phyloP scores from a whole-genome alignment of 2,329 filamentous ascomycete species.

The Aspergillus sp. region DNA sequence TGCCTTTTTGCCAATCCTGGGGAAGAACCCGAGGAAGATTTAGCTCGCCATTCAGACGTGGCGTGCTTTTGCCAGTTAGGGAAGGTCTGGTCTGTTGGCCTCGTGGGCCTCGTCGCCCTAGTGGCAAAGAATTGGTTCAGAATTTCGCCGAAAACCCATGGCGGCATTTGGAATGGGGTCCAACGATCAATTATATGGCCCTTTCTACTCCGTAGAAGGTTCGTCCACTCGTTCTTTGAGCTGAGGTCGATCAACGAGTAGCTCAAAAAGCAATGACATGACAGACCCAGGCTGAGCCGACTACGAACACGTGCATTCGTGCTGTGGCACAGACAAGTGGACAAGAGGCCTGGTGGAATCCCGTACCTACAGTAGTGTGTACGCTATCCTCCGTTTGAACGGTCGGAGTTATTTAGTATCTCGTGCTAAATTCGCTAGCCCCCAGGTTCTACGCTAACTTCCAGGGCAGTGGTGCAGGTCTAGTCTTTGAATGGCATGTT shows the following conservation, averaged over 20 bases:
- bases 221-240: not conserved
- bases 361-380: slow-evolving; percentile 14
- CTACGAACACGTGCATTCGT: slow-evolving; percentile 15
- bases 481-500: slow-evolving; percentile 22
- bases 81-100: not conserved
- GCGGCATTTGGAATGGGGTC: slow-evolving; percentile 10
- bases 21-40: not conserved
- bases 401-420: not conserved
- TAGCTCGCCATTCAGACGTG: not conserved
- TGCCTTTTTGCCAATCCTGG: slow-evolving; percentile 11
- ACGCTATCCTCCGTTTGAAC: not conserved
- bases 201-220: not conserved
- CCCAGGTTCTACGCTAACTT: not conserved
- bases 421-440: not conserved
- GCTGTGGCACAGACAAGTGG: slow-evolving; percentile 3
- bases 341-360: slow-evolving; percentile 7
- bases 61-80: slow-evolving; percentile 12
- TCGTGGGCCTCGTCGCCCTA: slow-evolving; percentile 3
- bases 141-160: slow-evolving; percentile 12
- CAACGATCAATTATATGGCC: not conserved
- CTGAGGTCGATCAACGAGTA: slow-evolving; percentile 1
- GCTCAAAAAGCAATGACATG: not conserved
- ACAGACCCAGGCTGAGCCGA: not conserved
- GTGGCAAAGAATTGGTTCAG: slow-evolving; percentile 2
- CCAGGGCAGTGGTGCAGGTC: slow-evolving; percentile 8